These are phyloP conservation scores for Sarocladium kiliense DNA, from an alignment of 2,329 filamentous ascomycete species.

Conservation along the genomic window DNA sequence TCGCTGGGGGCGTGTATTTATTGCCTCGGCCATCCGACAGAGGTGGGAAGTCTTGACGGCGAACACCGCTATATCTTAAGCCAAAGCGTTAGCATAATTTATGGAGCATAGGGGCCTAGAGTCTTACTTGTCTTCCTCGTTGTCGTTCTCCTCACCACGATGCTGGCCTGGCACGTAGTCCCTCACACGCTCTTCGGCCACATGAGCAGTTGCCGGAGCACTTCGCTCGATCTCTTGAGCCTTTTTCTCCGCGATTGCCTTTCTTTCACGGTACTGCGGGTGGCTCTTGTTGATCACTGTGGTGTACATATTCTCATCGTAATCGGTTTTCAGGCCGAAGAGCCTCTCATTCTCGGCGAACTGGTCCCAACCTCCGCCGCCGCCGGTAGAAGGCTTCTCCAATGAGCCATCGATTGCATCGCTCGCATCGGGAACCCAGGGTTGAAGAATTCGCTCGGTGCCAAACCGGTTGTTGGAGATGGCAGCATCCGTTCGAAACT, in stretches of 20 bases:
- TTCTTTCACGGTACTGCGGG: constrained; percentile 72
- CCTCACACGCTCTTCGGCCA: constrained; percentile 83
- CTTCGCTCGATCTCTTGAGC: constrained; percentile 86
- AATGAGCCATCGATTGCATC: constrained; percentile 66
- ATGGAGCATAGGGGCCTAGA: neutral
- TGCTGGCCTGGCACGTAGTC: constrained; percentile 56
- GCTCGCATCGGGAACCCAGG: constrained; percentile 66
- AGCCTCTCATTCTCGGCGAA: constrained; percentile 84
- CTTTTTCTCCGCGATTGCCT: constrained; percentile 74
- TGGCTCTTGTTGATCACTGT: constrained; percentile 82
- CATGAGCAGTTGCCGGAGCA: constrained; percentile 68
- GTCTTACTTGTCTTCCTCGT: constrained; percentile 87
- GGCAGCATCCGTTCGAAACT: constrained; percentile 81
- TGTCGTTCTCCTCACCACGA: constrained; percentile 58
- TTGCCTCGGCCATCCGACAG: constrained; percentile 48
- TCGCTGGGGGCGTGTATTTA: constrained; percentile 88
- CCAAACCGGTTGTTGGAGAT: constrained; percentile 71
- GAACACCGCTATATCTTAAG: constrained; percentile 82
- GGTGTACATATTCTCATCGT: constrained; percentile 93
- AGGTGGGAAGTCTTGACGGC: constrained; percentile 68
- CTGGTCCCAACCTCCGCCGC: constrained; percentile 70
- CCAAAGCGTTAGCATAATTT: constrained; percentile 12
- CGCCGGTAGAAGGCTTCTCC: constrained; percentile 48
- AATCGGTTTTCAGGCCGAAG: constrained; percentile 84
- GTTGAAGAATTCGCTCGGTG: constrained; percentile 71